Base-by-base conservation (phyloP, 495 filamentous ascomycete species). In the Geoglossum glabrum region DNA sequence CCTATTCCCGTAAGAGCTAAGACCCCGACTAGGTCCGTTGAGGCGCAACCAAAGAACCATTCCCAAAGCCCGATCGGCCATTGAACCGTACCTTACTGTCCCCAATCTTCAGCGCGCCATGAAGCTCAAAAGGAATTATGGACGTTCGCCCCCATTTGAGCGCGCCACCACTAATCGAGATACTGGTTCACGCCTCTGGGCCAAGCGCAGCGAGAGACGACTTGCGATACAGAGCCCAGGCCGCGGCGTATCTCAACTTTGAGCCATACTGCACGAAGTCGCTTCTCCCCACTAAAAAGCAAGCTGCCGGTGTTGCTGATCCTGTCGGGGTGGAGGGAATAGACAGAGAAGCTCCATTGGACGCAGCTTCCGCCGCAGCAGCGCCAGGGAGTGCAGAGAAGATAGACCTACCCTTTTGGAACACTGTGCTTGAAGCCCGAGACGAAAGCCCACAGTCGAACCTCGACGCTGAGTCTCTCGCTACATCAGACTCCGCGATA, bases 121-220 rank as follows among this genome's bases (percentile, higher is more conserved):
- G 36, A 40, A 15, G 36, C 13, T 15, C 17, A 40, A 7, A 40
- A 40, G 36, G 10, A 40, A 40, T 15, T 40, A 40, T 40, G 36
- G 36, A 40, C 17, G 36, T 40, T 40, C 36, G 46, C 25, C 25
- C 26, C 9, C 25, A 23, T 25, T 28, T 21, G 3, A 50, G n/a
- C 36, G 36, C 13, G 11, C 36, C 36, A 15, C 46, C 46, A 28
- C 46, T 71, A 34, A 67, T 71, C 17, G 82, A 87, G 69, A 80
- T 87, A 50, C 72, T 87, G 52, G 77, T 86, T 23, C 84, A 87
- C 67, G 73, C 82, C 62, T 72, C 78, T 33, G 84, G 82, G 31
- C 79, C 84, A 54, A 79, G 80, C 65, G 71, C 67, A 54, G 73
- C 66, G 28, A 63, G 62, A 45, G 81, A 87, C 60, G 85, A 89